phyloP scores from a whole-genome alignment of 371 early-diverging fungal species.

The Mortierella sp. region DNA sequence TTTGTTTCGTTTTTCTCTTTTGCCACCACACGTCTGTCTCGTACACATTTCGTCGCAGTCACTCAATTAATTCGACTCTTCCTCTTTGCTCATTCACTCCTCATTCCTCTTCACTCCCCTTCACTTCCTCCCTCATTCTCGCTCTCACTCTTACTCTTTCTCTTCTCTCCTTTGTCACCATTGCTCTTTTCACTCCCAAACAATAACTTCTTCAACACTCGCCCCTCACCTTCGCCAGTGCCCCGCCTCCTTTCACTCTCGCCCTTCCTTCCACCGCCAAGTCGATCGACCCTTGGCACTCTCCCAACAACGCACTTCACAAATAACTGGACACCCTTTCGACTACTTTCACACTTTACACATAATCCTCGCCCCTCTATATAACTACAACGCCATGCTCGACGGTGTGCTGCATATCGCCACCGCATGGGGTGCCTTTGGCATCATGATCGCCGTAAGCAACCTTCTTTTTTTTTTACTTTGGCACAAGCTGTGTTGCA shows the following conservation, averaged over 20 bases:
- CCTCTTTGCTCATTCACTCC: background rate
- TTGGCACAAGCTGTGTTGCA: background rate
- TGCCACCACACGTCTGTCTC: background rate
- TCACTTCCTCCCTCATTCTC: background rate
- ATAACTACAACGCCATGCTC: slow-evolving; percentile 21
- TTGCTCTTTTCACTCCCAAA: background rate
- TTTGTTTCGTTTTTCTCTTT: background rate
- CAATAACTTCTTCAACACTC: background rate
- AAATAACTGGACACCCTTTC: background rate
- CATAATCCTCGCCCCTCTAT: background rate
- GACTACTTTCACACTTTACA: background rate
- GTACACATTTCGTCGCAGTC: background rate
- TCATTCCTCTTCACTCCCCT: background rate
- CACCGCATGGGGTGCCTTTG: slow-evolving; percentile 58
- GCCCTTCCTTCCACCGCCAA: background rate
- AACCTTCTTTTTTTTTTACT: background rate
- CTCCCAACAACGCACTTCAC: too few species aligned
- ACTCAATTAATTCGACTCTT: background rate
- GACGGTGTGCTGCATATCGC: slow-evolving; percentile 41
- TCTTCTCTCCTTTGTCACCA: too few species aligned
- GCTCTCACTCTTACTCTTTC: background rate
- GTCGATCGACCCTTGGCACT: background rate
- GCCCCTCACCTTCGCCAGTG: background rate
- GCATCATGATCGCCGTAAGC: slow-evolving; percentile 50
- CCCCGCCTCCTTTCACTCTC: background rate